Percentiles rank a stretch among this genome's conserved stretches.
These are phyloP conservation scores for Arthroderma uncinatum DNA, from an alignment of 2,329 filamentous ascomycete species.

Conservation along the genomic window DNA sequence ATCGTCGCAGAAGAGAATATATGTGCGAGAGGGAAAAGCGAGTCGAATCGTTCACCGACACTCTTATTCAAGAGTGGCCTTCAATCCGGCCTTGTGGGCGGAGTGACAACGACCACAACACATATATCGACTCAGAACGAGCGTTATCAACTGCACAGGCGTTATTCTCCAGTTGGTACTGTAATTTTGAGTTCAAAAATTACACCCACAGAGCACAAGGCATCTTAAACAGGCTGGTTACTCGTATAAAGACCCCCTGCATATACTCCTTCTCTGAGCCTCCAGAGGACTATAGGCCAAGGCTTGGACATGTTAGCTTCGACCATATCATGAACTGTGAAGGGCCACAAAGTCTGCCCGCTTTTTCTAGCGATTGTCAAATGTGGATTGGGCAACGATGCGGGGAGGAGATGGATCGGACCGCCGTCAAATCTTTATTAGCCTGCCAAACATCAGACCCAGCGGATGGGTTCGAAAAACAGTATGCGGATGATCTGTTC, in stretches of 20 bases:
- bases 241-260: neutral
- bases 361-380: neutral
- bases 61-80: neutral
- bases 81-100: neutral
- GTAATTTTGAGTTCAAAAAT: neutral
- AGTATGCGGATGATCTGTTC: neutral
- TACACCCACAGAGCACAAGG: neutral
- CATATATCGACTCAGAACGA: neutral
- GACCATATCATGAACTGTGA: neutral
- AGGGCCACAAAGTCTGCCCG: neutral
- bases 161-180: neutral
- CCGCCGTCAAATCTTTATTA: neutral
- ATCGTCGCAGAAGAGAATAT: neutral
- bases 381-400: neutral
- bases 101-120: too few relatives aligned
- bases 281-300: neutral
- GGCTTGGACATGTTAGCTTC: neutral
- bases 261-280: neutral
- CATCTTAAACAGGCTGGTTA: neutral
- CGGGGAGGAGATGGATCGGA: neutral
- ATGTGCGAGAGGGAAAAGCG: neutral
- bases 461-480: neutral
- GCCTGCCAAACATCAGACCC: neutral
- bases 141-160: neutral
- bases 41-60: neutral